Percentiles rank a stretch among this genome's conserved stretches.
Conservation (phyloP, 2,329 filamentous ascomycete species). For the Simplicillium sp. region DNA sequence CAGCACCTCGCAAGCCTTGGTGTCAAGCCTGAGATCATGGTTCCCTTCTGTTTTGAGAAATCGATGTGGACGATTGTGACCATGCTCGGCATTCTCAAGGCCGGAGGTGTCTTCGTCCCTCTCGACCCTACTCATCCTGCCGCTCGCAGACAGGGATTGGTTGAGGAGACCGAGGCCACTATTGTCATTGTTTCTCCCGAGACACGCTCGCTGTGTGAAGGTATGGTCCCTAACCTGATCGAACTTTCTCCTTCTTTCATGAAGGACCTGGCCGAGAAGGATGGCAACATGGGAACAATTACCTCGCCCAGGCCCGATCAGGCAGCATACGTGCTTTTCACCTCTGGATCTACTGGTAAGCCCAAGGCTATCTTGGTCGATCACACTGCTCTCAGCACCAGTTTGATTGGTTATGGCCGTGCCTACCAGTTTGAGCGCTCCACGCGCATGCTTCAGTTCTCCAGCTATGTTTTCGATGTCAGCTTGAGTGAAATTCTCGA, state of each 20-base stretch:
- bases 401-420: conserved; percentile 6
- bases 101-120: conserved; percentile 15
- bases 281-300: neutral
- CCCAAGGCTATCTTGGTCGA: conserved; percentile 38
- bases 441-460: conserved; percentile 5
- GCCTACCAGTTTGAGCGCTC: neutral
- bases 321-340: conserved; percentile 32
- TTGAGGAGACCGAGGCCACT: conserved; percentile 8
- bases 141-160: conserved; percentile 9
- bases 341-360: conserved; percentile 41
- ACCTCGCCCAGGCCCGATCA: neutral
- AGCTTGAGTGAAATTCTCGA: conserved; percentile 2
- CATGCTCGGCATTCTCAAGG: conserved; percentile 13
- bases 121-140: conserved; percentile 15
- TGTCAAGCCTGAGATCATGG: conserved; percentile 14
- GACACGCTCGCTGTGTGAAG: neutral
- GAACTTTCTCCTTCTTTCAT: conserved; percentile 2
- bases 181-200: conserved; percentile 11
- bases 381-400: conserved; percentile 10
- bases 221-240: no score
- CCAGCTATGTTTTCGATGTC: conserved; percentile 7
- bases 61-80: conserved; percentile 14
- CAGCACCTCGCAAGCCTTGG: conserved; percentile 10
- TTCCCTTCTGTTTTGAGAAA: conserved; percentile 16
- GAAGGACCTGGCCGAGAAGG: conserved; percentile 1